These are phyloP conservation scores for Fusarium dlaminii DNA, from an alignment of 2,329 filamentous ascomycete genomes.

Conservation along the genomic window DNA sequence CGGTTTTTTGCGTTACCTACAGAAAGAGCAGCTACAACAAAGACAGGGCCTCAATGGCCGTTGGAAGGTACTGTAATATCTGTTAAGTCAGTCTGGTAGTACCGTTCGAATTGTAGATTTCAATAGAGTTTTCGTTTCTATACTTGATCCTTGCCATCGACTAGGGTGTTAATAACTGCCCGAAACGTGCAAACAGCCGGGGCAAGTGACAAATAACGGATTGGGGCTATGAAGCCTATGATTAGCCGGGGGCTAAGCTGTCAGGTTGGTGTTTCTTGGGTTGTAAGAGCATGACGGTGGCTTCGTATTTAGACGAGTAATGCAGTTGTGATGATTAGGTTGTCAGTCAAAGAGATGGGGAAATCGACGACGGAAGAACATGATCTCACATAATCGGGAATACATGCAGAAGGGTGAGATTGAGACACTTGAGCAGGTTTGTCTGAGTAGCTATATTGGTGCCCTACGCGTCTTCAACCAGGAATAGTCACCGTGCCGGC, in stretches of 20 bases:
- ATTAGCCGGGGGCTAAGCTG: slow-evolving; percentile 35
- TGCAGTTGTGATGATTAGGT: neutral
- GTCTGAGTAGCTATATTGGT: neutral
- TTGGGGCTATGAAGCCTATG: slow-evolving; percentile 16
- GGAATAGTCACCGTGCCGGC: neutral
- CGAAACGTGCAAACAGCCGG: neutral
- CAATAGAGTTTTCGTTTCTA: neutral
- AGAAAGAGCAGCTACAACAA: neutral
- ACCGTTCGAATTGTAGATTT: neutral
- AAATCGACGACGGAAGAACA: neutral
- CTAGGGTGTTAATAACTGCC: neutral
- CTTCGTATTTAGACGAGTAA: neutral
- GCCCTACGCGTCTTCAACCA: neutral
- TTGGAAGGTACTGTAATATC: neutral
- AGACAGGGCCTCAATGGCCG: neutral
- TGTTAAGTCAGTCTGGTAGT: neutral
- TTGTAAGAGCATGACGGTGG: neutral
- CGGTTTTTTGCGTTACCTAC: slow-evolving; percentile 8
- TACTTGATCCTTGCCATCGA: neutral
- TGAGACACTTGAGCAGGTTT: neutral
- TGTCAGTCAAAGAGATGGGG: neutral
- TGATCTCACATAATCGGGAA: slow-evolving; percentile 21
- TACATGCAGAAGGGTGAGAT: neutral
- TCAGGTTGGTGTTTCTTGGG: neutral
- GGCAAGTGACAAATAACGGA: neutral